A percentile compares a stretch with the other conserved stretches of the same genome.
Conservation (phyloP, 768 basidiomycete genomes). For the Polyporus arcularius region DNA sequence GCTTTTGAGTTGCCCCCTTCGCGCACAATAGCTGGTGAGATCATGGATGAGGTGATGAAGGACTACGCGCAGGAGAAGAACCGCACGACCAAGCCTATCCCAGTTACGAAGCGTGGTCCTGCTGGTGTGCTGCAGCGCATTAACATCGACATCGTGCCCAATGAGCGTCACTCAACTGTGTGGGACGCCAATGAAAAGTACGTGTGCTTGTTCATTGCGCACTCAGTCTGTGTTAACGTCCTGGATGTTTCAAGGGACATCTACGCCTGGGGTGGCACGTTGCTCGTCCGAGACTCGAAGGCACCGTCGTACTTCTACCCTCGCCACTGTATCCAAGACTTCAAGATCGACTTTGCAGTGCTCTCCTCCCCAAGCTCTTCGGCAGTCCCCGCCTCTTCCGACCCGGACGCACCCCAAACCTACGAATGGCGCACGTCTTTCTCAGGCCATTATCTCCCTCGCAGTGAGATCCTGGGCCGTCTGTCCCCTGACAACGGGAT, state of each 20-base stretch:
- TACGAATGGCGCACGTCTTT: conserved; percentile 3
- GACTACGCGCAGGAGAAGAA: background rate
- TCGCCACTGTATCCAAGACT: conserved; percentile 7
- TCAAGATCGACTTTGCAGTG: conserved; percentile 17
- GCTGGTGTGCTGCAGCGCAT: conserved; percentile 7
- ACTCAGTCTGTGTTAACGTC: background rate
- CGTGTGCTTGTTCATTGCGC: background rate
- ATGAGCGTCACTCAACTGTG: conserved; percentile 7
- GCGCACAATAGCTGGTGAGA: background rate
- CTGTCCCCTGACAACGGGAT: conserved; percentile 15
- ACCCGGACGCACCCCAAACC: background rate
- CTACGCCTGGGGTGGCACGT: conserved; percentile 16
- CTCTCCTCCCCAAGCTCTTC: conserved; percentile 5
- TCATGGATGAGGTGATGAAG: conserved; percentile 4
- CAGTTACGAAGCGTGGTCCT: background rate
- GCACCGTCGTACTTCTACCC: conserved; percentile 11
- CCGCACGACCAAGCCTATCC: background rate
- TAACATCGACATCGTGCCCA: conserved; percentile 10
- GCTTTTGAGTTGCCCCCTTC: background rate
- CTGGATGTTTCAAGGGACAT: conserved; percentile 2
- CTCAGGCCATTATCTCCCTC: background rate
- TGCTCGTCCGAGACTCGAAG: conserved; percentile 14
- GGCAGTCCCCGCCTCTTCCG: background rate
- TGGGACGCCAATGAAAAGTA: conserved; percentile 18
- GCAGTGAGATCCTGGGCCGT: background rate